phyloP scores from a whole-genome alignment of 257 asterid genomes.

The Solanum gandarillasii region DNA sequence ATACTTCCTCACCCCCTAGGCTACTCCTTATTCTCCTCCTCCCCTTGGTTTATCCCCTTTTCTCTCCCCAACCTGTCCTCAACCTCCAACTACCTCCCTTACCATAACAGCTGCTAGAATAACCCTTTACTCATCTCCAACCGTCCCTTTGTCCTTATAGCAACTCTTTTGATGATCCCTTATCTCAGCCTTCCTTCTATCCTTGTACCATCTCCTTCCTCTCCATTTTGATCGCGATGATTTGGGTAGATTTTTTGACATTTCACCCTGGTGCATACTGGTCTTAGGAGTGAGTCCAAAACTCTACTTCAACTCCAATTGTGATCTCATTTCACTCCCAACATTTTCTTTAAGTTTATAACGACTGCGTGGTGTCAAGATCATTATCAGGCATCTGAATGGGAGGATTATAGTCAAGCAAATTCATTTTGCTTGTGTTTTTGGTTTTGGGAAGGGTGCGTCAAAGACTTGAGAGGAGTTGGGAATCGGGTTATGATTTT shows the following conservation, averaged over 20 bases:
- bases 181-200: background rate
- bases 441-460: background rate
- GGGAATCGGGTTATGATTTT: background rate
- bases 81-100: background rate
- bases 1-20: background rate
- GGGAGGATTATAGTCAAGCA: background rate
- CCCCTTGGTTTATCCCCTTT: background rate
- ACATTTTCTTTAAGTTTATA: background rate
- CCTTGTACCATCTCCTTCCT: background rate
- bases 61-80: background rate
- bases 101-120: background rate
- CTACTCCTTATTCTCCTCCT: background rate
- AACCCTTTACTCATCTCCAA: background rate
- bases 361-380: background rate
- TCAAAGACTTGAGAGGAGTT: background rate
- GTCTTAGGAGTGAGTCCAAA: background rate
- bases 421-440: background rate
- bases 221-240: background rate
- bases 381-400: background rate
- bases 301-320: background rate
- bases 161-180: background rate
- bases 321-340: background rate
- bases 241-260: background rate
- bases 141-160: background rate
- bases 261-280: background rate